Percentiles rank a stretch among this genome's conserved stretches.
Evolutionary conservation across 768 basidiomycete species (phyloP).

Genomic region (Sporobolomyces phaffii): DNA sequence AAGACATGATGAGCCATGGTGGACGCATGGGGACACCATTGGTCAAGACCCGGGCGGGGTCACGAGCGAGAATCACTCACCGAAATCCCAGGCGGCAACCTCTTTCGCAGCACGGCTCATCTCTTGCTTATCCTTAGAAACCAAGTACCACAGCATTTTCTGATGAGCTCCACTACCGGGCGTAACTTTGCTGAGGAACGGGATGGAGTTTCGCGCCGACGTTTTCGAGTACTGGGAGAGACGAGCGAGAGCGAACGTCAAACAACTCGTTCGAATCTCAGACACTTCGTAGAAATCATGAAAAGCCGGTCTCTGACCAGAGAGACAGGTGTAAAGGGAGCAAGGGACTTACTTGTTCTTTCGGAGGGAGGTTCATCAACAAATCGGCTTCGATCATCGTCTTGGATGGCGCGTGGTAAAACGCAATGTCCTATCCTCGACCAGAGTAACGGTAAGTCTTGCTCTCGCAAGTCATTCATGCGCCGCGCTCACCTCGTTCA

Average conservation of each 20-base stretch:
- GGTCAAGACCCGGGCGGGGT: too few species aligned
- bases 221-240: conserved; percentile 44
- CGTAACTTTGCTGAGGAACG: conserved; percentile 24
- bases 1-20: too few species aligned
- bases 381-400: conserved; percentile 75
- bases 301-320: too few species aligned
- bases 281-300: too few species aligned
- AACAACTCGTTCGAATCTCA: too few species aligned
- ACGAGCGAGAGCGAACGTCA: too few species aligned
- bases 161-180: conserved; percentile 44
- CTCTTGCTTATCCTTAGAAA: conserved; percentile 45
- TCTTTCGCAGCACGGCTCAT: conserved; percentile 63
- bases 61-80: conserved; percentile 39
- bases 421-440: conserved; percentile 76
- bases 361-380: conserved; percentile 71
- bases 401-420: conserved; percentile 65
- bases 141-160: conserved; percentile 36
- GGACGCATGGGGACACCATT: too few species aligned
- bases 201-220: conserved; percentile 20
- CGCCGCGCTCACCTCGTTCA: conserved; percentile 15
- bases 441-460: too few species aligned
- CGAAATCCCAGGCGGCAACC: conserved; percentile 68
- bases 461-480: too few species aligned
- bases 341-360: conserved; percentile 55
- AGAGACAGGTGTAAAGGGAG: neutral